Base-by-base conservation (phyloP, 495 filamentous ascomycete genomes). In the Hyaloscypha finlandica region DNA sequence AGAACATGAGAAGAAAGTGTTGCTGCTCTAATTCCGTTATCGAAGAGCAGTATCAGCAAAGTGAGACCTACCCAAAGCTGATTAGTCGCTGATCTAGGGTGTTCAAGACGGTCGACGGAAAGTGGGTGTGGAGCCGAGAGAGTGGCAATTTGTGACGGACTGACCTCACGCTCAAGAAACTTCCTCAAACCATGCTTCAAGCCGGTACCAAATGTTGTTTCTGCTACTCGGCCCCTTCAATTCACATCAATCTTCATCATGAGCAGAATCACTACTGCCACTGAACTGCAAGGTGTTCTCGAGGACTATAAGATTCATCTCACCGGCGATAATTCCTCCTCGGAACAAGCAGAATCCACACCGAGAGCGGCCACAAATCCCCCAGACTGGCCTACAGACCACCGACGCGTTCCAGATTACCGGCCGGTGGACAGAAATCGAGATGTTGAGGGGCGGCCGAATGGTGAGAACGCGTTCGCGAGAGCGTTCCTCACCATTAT, bases 371-470 rank as follows among this genome's bases (percentile, higher is more conserved):
- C 20, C 22, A 9, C 4, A 37, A 78, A 79, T 64, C 74, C 77
- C 14, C 62, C 65, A 14, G 65, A 76, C 59, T 86, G 82, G 84
- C 78, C 80, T 1, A 72, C 73, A 2, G 65, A 83, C 61, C 76
- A 84, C 66, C 80, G 81, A 35, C 79, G 81, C 22, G 75, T 86
- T 16, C 85, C 84, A 20, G 66, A 77, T 0, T 81, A 84, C 64
- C 75, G 84, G 11, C 81, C 84, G 11, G 71, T 81, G 11, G 82
- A 85, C 67, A 75, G 64, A 31, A 65, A 81, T n/a, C 75, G 83
- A 6, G 77, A 82, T 61, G 73, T 69, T 20, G 69, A 51, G 2
- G 70, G 81, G 45, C 64, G 84, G 61, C 74, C 79, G 2, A 77
- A 77, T n/a, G 81, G 81, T n/a, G 70, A 62, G 14, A 82, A 79